phyloP scores from a whole-genome alignment of 164 flowering plant genomes.

The Buxus sempervirens region DNA sequence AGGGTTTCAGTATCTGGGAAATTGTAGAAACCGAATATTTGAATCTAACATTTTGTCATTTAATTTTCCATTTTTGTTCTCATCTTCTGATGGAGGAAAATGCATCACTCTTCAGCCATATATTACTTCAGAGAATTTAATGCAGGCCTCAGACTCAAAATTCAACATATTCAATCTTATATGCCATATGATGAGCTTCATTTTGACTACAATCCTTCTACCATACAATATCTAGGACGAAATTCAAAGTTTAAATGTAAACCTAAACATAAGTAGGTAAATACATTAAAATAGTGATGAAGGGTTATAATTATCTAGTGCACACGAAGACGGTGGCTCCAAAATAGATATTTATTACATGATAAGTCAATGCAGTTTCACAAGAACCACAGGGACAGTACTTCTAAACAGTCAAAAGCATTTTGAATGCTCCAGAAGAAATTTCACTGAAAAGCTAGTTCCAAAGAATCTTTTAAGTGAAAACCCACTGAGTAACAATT shows the following conservation, averaged over 20 bases:
- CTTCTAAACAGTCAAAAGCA: too few relatives aligned
- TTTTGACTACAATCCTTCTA: background rate
- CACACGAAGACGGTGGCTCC: background rate
- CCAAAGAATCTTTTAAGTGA: too few relatives aligned
- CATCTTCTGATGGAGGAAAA: background rate
- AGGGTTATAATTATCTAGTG: background rate
- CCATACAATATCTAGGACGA: background rate
- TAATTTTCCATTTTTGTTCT: too few relatives aligned
- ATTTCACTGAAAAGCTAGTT: too few relatives aligned
- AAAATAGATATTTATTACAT: background rate
- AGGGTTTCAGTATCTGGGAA: background rate
- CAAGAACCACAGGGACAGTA: too few relatives aligned
- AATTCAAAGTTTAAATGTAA: background rate
- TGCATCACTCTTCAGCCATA: background rate
- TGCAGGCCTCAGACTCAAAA: background rate
- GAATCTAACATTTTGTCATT: background rate
- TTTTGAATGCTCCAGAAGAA: too few relatives aligned
- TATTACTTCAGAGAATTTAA: too few relatives aligned
- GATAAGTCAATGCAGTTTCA: too few relatives aligned
- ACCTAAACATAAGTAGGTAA: background rate
- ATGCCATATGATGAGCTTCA: background rate
- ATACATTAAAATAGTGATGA: background rate
- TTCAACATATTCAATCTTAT: background rate
- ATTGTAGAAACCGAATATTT: background rate
- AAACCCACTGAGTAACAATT: too few relatives aligned